Evolutionary conservation across 1,284 basidiomycete genomes (phyloP).

Genomic region (Schizophyllum amplum): DNA sequence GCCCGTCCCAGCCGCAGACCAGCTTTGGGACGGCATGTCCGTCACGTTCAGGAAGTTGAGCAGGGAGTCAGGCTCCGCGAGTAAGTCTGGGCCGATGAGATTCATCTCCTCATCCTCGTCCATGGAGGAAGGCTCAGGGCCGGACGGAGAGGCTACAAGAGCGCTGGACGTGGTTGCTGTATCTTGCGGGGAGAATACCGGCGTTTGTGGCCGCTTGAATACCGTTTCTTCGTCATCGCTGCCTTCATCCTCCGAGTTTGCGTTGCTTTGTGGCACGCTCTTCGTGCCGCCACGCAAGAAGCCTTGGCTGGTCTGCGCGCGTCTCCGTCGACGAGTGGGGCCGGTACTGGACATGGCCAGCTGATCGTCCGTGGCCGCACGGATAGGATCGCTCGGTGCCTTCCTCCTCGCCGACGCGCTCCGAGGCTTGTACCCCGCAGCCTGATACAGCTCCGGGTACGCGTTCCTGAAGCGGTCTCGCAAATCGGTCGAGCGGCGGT

Average conservation of each 20-base stretch:
- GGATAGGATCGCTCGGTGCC: constrained; percentile 14
- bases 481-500: constrained; percentile 77
- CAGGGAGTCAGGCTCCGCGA: constrained; percentile 32
- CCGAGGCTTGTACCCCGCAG: constrained; percentile 81
- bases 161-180: constrained; percentile 16
- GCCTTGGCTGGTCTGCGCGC: constrained; percentile 56
- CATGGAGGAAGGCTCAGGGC: not conserved
- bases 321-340: constrained; percentile 51
- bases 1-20: constrained; percentile 39
- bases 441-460: constrained; percentile 80
- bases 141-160: constrained; percentile 7
- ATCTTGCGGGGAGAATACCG: constrained; percentile 30
- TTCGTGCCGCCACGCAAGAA: constrained; percentile 65
- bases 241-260: constrained; percentile 64
- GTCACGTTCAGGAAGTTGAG: constrained; percentile 22
- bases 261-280: constrained; percentile 68
- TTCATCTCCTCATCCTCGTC: constrained; percentile 42
- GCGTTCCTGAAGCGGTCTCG: constrained; percentile 86
- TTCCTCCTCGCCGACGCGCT: constrained; percentile 30
- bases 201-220: constrained; percentile 5
- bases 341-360: constrained; percentile 35
- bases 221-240: constrained; percentile 40
- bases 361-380: constrained; percentile 62
- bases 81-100: constrained; percentile 40
- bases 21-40: constrained; percentile 38